Evolutionary conservation across 2,329 filamentous ascomycete species (phyloP).

Genomic region (Apiospora malaysiana): DNA sequence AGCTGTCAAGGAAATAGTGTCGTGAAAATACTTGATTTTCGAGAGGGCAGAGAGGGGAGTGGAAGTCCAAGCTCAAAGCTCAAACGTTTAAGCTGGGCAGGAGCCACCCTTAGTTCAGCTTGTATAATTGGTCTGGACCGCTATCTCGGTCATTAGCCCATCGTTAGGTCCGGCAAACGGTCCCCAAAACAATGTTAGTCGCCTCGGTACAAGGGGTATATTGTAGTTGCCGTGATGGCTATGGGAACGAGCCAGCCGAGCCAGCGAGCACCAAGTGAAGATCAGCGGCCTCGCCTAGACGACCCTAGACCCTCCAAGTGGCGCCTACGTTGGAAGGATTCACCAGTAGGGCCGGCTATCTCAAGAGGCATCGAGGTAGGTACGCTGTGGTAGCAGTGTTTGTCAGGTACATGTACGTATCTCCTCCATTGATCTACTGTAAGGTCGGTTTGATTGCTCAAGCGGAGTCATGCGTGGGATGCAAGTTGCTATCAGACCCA

Average conservation of each 20-base stretch:
- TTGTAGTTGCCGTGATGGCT: not conserved
- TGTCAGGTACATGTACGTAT: not conserved
- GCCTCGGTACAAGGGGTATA: not conserved
- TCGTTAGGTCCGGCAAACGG: not conserved
- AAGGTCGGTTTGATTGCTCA: not conserved
- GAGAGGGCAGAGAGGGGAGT: not conserved
- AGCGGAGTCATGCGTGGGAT: not conserved
- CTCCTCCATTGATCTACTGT: not conserved
- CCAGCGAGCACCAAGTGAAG: not conserved
- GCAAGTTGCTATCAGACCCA: not conserved
- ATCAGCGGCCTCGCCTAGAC: not conserved
- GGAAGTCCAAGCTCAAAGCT: conserved; percentile 10
- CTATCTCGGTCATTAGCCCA: not conserved
- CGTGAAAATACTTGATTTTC: not conserved
- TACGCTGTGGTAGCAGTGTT: no score
- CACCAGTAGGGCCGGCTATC: not conserved
- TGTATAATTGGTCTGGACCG: not conserved
- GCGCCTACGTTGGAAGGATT: not conserved
- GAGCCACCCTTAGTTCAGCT: not conserved
- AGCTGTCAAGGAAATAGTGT: not conserved
- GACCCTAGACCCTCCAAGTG: not conserved
- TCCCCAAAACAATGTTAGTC: not conserved
- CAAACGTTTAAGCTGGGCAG: not conserved
- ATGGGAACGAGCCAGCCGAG: not conserved
- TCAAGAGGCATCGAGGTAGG: no score